These are phyloP conservation scores for Aspergillus carlsbadensis DNA, from an alignment of 495 filamentous ascomycete genomes.

Conservation along the genomic window DNA sequence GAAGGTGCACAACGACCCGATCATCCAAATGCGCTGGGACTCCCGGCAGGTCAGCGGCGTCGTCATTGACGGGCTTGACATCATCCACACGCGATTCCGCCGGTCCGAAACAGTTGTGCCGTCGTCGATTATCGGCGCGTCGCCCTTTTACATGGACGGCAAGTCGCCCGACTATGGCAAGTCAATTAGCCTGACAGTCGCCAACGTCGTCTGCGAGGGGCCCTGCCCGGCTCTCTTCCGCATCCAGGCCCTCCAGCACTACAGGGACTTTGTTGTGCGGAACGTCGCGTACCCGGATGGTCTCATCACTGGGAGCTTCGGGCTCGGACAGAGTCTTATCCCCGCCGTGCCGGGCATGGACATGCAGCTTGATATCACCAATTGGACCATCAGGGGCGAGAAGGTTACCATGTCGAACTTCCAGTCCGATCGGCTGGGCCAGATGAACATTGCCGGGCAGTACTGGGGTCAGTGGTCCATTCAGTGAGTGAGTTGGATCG, in stretches of 20 bases:
- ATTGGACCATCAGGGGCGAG: not conserved
- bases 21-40: not conserved
- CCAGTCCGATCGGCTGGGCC: not conserved
- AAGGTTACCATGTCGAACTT: not conserved
- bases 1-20: not conserved
- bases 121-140: not conserved
- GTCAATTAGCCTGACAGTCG: not conserved
- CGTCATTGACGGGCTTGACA: not conserved
- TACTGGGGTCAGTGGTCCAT: not conserved
- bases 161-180: not conserved
- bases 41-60: not conserved
- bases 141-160: not conserved
- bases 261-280: not conserved
- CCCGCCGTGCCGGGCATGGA: not conserved
- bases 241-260: not conserved
- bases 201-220: not conserved
- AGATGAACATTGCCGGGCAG: not conserved
- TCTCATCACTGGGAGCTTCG: not conserved
- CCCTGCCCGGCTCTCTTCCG: not conserved
- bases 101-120: not conserved
- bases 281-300: not conserved
- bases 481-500: too few species aligned
- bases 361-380: not conserved
- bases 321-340: not conserved
- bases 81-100: not conserved